Percentiles rank a stretch among this genome's conserved stretches.
phyloP scores from a whole-genome alignment of 495 filamentous ascomycete species.

The Halenospora varia region DNA sequence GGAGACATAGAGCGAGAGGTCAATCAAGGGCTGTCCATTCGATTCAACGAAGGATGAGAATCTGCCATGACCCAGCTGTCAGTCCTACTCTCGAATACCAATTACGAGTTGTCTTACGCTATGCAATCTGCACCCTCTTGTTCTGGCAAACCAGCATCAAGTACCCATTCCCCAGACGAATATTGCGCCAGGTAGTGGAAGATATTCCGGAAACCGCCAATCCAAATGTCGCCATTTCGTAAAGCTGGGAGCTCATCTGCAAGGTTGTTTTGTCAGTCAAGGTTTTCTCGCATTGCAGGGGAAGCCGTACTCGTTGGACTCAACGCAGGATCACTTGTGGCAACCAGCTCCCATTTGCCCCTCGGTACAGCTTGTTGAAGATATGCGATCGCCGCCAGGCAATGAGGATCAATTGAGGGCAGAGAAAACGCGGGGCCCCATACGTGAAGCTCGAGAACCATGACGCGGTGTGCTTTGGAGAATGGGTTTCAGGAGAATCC shows the following conservation, averaged over 20 bases:
- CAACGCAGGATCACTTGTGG: slow-evolving; percentile 68
- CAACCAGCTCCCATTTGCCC: slow-evolving; percentile 69
- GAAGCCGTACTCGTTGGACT: slow-evolving; percentile 71
- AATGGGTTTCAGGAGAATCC: background rate
- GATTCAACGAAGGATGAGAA: slow-evolving; percentile 58
- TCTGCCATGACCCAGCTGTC: slow-evolving; percentile 7
- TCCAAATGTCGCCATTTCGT: slow-evolving; percentile 57
- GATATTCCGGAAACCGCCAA: slow-evolving; percentile 71
- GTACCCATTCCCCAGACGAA: slow-evolving; percentile 48
- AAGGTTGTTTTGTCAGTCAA: slow-evolving; percentile 11
- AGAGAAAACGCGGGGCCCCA: slow-evolving; percentile 88
- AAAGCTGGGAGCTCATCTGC: slow-evolving; percentile 74
- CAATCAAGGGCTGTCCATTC: slow-evolving; percentile 62
- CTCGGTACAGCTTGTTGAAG: slow-evolving; percentile 52
- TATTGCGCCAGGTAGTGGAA: slow-evolving; percentile 59
- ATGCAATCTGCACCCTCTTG: slow-evolving; percentile 47
- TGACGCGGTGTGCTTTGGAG: background rate
- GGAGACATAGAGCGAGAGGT: slow-evolving; percentile 84
- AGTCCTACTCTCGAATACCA: background rate
- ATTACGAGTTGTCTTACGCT: slow-evolving; percentile 37
- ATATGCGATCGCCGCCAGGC: slow-evolving; percentile 71
- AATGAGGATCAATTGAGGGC: slow-evolving; percentile 88
- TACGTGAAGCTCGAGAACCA: slow-evolving; percentile 72
- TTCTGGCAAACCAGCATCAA: slow-evolving; percentile 45
- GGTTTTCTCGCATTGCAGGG: too few species aligned